Base-by-base conservation (phyloP, 805 yeast species). In the Peterozyma toletana region DNA sequence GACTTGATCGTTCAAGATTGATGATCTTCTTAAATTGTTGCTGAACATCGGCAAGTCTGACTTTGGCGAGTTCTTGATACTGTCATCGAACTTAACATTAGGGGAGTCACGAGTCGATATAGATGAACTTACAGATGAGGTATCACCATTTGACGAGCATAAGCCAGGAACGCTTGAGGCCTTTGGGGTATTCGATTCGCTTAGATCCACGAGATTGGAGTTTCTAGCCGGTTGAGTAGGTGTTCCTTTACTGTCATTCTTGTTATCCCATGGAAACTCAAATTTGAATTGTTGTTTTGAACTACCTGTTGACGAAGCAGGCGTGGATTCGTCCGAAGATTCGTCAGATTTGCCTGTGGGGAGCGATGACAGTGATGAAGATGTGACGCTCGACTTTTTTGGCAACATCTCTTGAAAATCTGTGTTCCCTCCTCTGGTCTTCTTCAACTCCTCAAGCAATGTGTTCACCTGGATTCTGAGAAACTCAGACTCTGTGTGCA, bases 401-500 rank as follows among this genome's bases (percentile, higher is more conserved):
- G 53, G 53, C 35, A 49, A 38, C 18, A 47, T 36, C 13, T 38
- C 35, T 5, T 39, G 11, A 2, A 47, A 16, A 30, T 39, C 48
- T 13, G 14, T 38, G 14, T 41, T 55, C 7, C 27, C 27, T 21
- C 70, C 71, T 42, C 86, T 70, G 58, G 76, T 82, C 51, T 76
- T 75, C 11, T 76, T 63, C 47, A 91, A 71, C 65, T 90, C 96
- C 21, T 64, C 63, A 68, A 86, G 79, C 41, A 91, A 71, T 46
- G 83, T 71, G 44, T 78, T 78, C 27, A 91, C 87, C 62, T 89
- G 96, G 36, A 82, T 70, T 57, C 85, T 73, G 49, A 91, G 66
- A 44, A 86, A 75, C 53, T 83, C 85, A 35, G 83, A 72, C 58
- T 90, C 96, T 27, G 85, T 74, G 18, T 73, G 70, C 41, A 84